A percentile compares a stretch with the other conserved stretches of the same genome.
phyloP scores from a whole-genome alignment of 2,329 filamentous ascomycete genomes.

The Boeremia exigua region DNA sequence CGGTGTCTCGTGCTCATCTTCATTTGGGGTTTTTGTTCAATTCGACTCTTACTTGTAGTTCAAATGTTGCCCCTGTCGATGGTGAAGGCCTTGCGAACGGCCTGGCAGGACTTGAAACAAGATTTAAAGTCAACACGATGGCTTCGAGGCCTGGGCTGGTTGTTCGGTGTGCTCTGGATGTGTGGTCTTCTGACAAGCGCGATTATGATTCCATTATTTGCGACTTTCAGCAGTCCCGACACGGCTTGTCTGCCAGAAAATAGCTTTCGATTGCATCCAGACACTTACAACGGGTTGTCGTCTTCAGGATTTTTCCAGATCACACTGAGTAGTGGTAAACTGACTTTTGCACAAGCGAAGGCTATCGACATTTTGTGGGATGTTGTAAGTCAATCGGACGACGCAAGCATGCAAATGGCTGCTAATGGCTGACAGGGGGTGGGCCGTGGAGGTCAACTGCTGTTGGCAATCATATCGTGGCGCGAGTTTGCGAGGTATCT shows the following conservation, averaged over 20 bases:
- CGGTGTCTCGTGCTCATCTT: too few species aligned
- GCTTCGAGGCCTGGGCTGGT: background rate
- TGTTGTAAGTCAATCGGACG: slow-evolving; percentile 16
- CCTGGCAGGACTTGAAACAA: background rate
- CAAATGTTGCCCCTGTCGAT: too few species aligned
- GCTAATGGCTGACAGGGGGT: slow-evolving; percentile 10
- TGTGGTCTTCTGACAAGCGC: background rate
- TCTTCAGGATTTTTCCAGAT: slow-evolving; percentile 26
- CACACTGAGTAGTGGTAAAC: slow-evolving; percentile 14
- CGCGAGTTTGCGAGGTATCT: slow-evolving; percentile 19
- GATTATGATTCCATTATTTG: background rate
- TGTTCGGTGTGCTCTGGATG: background rate
- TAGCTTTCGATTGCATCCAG: slow-evolving; percentile 4
- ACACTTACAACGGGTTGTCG: slow-evolving; percentile 16
- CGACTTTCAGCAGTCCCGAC: background rate
- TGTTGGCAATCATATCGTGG: slow-evolving; percentile 21
- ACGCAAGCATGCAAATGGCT: too few species aligned
- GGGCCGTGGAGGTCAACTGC: slow-evolving; percentile 23
- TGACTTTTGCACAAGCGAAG: slow-evolving; percentile 24
- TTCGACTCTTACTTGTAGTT: too few species aligned
- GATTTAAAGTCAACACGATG: background rate
- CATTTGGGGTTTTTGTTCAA: too few species aligned
- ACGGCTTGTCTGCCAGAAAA: slow-evolving; percentile 11
- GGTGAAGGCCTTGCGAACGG: too few species aligned
- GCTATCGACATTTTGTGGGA: slow-evolving; percentile 28